Conservation (phyloP, 345 rosid genomes). For the Pistacia atlantica region DNA sequence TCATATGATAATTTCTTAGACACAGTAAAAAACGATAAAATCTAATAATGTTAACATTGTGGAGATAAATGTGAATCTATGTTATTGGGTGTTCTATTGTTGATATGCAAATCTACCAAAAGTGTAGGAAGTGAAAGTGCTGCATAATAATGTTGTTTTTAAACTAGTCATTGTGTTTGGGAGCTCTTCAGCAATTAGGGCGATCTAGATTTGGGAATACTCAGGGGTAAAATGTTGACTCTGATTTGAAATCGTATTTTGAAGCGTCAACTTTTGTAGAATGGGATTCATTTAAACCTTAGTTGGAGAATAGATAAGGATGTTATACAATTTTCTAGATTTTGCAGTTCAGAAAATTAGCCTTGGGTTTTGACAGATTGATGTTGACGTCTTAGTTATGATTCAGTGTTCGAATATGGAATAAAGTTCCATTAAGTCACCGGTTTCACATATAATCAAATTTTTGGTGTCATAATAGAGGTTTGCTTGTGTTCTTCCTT, state of each 20-base stretch:
- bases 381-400: not conserved
- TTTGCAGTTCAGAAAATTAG: not conserved
- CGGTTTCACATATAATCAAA: not conserved
- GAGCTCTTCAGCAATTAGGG: not conserved
- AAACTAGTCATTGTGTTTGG: not conserved
- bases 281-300: not conserved
- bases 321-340: not conserved
- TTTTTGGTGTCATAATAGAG: not conserved
- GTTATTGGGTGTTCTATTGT: not conserved
- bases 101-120: not conserved
- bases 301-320: not conserved
- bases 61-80: not conserved
- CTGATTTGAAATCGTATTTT: not conserved
- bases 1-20: not conserved
- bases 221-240: not conserved
- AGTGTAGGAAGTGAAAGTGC: not conserved
- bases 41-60: not conserved
- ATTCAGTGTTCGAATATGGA: not conserved
- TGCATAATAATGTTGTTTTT: not conserved
- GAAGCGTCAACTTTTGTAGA: not conserved
- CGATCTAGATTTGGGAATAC: not conserved
- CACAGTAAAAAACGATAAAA: not conserved
- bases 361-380: not conserved
- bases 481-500: not conserved
- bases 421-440: not conserved